Conservation (phyloP, 2,329 filamentous ascomycete genomes). For the Nothopassalora personata region DNA sequence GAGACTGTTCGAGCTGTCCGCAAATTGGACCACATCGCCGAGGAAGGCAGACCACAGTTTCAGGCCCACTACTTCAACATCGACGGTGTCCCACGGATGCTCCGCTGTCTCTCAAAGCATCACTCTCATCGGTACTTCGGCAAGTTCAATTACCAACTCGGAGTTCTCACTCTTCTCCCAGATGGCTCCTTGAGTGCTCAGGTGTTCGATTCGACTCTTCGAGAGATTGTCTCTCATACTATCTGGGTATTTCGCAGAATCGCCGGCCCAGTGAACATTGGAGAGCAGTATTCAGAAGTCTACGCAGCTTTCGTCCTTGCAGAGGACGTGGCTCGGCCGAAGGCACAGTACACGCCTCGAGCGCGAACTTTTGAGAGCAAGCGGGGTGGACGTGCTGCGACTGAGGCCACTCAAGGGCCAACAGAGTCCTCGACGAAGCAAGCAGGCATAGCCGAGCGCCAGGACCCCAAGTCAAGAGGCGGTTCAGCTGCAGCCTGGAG, state of each 20-base stretch:
- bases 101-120: not conserved
- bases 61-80: not conserved
- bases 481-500: not conserved
- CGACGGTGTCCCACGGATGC: not conserved
- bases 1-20: not conserved
- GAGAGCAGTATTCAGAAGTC: not conserved
- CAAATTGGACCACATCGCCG: not conserved
- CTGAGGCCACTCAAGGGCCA: not conserved
- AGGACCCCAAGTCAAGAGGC: not conserved
- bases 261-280: not conserved
- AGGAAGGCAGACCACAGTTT: not conserved
- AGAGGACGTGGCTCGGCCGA: not conserved
- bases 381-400: not conserved
- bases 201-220: not conserved
- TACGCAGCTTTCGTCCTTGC: not conserved
- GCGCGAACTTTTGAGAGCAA: not conserved
- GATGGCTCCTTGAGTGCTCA: not conserved
- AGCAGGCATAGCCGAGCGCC: not conserved
- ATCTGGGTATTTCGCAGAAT: slow-evolving; percentile 1
- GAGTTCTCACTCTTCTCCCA: not conserved
- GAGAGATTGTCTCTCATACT: not conserved
- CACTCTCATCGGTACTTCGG: not conserved
- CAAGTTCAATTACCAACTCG: not conserved
- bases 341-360: not conserved
- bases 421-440: not conserved